Evolutionary conservation across 2,329 filamentous ascomycete species (phyloP).

Genomic region (Samsoniella hepiali): DNA sequence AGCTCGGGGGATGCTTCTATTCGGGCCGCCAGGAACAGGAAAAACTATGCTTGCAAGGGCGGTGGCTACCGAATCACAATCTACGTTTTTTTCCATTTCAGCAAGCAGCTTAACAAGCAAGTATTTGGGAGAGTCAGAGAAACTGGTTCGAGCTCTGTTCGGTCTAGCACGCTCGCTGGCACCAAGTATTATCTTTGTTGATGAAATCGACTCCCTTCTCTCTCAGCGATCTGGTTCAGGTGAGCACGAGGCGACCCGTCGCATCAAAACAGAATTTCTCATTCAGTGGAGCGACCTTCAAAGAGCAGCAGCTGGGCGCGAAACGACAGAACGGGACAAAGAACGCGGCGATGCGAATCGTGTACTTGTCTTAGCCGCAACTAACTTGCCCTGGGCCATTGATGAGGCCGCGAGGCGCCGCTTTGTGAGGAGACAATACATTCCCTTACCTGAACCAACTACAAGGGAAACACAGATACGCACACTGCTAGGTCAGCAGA

Average conservation of each 20-base stretch:
- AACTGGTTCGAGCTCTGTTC: constrained; percentile 90
- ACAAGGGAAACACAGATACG: constrained; percentile 77
- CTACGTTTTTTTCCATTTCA: constrained; percentile 96
- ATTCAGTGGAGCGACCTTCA: constrained; percentile 97
- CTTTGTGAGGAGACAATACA: constrained; percentile 93
- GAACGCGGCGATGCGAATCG: constrained; percentile 77
- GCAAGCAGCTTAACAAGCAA: constrained; percentile 93
- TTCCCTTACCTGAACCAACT: constrained; percentile 81
- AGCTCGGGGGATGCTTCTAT: constrained; percentile 90
- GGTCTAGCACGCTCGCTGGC: constrained; percentile 83
- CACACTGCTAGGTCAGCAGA: constrained; percentile 80
- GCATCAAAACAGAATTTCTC: constrained; percentile 96
- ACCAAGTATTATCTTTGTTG: constrained; percentile 96
- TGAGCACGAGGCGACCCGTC: constrained; percentile 87
- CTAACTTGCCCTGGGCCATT: constrained; percentile 95
- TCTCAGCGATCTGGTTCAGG: constrained; percentile 78
- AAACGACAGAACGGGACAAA: constrained; percentile 63
- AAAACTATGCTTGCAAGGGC: constrained; percentile 95
- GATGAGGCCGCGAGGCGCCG: constrained; percentile 89
- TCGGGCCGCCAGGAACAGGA: constrained; percentile 94
- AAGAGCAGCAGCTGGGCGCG: constrained; percentile 82
- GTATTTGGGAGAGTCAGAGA: constrained; percentile 94
- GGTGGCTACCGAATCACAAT: constrained; percentile 92
- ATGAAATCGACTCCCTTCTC: constrained; percentile 93
- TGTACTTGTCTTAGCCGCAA: constrained; percentile 90